phyloP scores from a whole-genome alignment of 2,329 filamentous ascomycete species.

The Ustulina deusta region DNA sequence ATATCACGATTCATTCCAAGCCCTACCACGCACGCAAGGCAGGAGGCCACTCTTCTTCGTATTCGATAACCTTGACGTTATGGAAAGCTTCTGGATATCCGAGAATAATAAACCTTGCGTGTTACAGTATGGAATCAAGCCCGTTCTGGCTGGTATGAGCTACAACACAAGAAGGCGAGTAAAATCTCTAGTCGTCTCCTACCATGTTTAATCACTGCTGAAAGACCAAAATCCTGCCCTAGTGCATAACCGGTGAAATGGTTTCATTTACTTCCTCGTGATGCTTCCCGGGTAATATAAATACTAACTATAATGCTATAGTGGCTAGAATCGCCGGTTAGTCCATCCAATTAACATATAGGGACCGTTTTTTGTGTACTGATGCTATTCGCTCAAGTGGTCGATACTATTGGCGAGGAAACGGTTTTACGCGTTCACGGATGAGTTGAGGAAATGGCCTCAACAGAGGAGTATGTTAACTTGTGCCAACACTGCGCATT shows the following conservation, averaged over 20 bases:
- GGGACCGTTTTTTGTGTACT: background rate
- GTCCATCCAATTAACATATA: background rate
- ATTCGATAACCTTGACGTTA: background rate
- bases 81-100: no score
- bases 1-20: background rate
- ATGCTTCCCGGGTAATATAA: background rate
- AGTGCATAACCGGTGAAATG: background rate
- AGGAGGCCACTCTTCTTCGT: background rate
- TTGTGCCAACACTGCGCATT: background rate
- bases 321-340: constrained; percentile 18
- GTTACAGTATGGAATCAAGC: constrained; percentile 16
- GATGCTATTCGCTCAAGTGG: constrained; percentile 17
- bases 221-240: background rate
- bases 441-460: background rate
- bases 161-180: background rate
- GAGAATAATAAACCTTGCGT: background rate
- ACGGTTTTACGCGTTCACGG: background rate
- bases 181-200: background rate
- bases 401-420: background rate
- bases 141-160: constrained; percentile 22
- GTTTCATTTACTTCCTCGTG: background rate
- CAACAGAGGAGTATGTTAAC: background rate
- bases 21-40: no score
- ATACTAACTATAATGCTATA: constrained; percentile 1
- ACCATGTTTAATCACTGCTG: background rate